These are phyloP conservation scores for Chrysoporthe deuterocubensis DNA, from an alignment of 2,329 filamentous ascomycete genomes.

Conservation along the genomic window DNA sequence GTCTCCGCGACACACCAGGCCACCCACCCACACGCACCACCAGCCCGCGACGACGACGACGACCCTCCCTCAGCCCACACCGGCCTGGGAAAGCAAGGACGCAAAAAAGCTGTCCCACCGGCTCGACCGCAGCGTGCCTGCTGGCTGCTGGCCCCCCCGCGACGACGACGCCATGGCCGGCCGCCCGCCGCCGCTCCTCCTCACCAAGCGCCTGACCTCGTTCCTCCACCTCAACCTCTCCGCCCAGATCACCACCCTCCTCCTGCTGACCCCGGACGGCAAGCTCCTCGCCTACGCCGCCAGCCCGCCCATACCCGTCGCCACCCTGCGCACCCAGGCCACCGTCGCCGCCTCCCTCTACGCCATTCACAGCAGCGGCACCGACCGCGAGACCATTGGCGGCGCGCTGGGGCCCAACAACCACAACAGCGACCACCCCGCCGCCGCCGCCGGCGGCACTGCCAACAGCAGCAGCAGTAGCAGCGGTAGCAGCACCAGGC, in stretches of 20 bases:
- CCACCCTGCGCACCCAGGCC: slow-evolving; percentile 63
- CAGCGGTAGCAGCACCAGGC: slow-evolving; percentile 19
- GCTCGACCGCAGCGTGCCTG: no score
- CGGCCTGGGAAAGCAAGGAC: no score
- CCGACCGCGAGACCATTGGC: slow-evolving; percentile 44
- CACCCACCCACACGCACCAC: no score
- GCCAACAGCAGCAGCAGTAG: slow-evolving; percentile 19
- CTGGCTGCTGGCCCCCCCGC: background rate
- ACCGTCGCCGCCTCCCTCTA: slow-evolving; percentile 67
- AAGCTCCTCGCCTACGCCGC: slow-evolving; percentile 68
- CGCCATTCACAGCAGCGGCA: slow-evolving; percentile 57
- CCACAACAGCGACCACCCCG: slow-evolving; percentile 28
- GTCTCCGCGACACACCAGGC: no score
- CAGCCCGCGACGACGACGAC: no score
- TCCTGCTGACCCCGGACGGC: slow-evolving; percentile 63
- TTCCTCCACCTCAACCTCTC: slow-evolving; percentile 65
- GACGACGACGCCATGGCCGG: slow-evolving; percentile 15
- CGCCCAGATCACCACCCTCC: slow-evolving; percentile 60
- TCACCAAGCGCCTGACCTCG: slow-evolving; percentile 66
- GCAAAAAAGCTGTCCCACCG: no score
- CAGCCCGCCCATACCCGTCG: slow-evolving; percentile 50
- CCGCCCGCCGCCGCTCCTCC: slow-evolving; percentile 58
- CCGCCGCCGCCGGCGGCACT: slow-evolving; percentile 24
- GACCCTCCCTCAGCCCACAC: no score
- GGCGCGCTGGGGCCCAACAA: slow-evolving; percentile 35